Conservation (phyloP, 2,329 filamentous ascomycete genomes). For the Pseudogymnoascus sp. region DNA sequence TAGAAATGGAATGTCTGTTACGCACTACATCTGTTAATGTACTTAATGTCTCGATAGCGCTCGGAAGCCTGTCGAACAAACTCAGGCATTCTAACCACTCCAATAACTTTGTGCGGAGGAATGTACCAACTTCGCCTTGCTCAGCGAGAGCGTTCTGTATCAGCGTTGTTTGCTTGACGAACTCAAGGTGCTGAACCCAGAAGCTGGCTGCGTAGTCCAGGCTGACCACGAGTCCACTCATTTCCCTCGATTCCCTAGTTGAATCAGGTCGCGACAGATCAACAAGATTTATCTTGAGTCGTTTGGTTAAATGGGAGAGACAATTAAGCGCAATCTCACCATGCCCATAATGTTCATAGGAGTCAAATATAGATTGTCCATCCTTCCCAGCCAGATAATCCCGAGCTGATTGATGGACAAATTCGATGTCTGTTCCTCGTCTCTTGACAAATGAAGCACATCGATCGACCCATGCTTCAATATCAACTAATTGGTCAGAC, state of each 20-base stretch:
- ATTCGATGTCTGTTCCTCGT: constrained; percentile 20
- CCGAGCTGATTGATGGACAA: constrained; percentile 26
- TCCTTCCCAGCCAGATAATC: constrained; percentile 21
- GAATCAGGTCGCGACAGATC: constrained; percentile 20
- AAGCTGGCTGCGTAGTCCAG: constrained; percentile 24
- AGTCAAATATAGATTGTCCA: constrained; percentile 18
- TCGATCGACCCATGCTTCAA: constrained; percentile 15
- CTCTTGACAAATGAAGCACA: constrained; percentile 24
- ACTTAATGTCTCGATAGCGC: constrained; percentile 17
- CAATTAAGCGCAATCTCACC: constrained; percentile 18
- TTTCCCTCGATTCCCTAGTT: constrained; percentile 15
- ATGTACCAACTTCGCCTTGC: constrained; percentile 14
- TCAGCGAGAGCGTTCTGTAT: constrained; percentile 9
- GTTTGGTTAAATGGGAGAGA: constrained; percentile 20
- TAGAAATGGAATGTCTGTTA: constrained; percentile 10
- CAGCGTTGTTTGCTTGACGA: constrained; percentile 10
- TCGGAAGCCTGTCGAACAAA: constrained; percentile 18
- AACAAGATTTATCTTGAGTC: constrained; percentile 22
- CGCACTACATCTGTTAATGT: constrained; percentile 15
- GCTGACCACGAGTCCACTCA: constrained; percentile 11
- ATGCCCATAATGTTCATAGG: constrained; percentile 16
- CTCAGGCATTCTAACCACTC: constrained; percentile 27
- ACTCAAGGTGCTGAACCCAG: constrained; percentile 22
- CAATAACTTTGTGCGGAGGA: constrained; percentile 22
- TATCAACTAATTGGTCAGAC: constrained; percentile 8